Conservation (phyloP, 352 stramenopile species). For the Phytopythium aichiense region DNA sequence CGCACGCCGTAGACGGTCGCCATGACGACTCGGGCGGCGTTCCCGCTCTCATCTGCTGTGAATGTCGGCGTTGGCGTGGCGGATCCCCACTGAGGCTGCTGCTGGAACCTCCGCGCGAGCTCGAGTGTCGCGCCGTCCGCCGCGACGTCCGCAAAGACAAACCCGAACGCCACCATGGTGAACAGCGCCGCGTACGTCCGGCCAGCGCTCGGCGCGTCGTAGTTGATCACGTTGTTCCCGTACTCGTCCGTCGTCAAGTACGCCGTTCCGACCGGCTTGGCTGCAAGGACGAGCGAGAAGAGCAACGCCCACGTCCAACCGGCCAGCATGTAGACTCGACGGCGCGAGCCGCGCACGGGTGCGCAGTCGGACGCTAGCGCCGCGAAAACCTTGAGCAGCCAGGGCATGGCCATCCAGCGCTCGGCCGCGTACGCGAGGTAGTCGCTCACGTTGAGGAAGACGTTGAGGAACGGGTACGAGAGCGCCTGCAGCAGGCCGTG, state of each 20-base stretch:
- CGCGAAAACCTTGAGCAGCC: conserved; percentile 50
- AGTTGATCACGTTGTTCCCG: conserved; percentile 29
- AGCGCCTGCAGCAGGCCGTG: conserved; percentile 54
- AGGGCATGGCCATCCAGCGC: conserved; percentile 49
- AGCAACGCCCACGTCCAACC: conserved; percentile 47
- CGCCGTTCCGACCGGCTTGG: conserved; percentile 27
- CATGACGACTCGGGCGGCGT: conserved; percentile 18
- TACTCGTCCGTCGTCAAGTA: conserved; percentile 23
- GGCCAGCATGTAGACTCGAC: conserved; percentile 45
- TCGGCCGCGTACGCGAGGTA: conserved; percentile 53
- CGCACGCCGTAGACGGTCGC: conserved; percentile 32
- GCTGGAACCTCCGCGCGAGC: conserved; percentile 21
- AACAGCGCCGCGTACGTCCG: conserved; percentile 49
- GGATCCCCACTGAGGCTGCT: background rate
- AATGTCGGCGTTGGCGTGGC: background rate
- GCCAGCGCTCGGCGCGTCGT: conserved; percentile 23
- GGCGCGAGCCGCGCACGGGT: conserved; percentile 32
- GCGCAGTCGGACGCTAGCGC: conserved; percentile 49
- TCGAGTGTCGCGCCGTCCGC: conserved; percentile 45
- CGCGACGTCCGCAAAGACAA: conserved; percentile 42
- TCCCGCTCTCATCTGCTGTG: background rate
- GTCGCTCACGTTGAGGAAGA: conserved; percentile 71
- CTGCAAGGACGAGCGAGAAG: conserved; percentile 36
- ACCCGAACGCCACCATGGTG: conserved; percentile 40
- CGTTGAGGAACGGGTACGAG: conserved; percentile 66